Percentiles rank a stretch among this genome's conserved stretches.
phyloP scores from a whole-genome alignment of 2,329 filamentous ascomycete genomes.

The Colletotrichum coccodes region DNA sequence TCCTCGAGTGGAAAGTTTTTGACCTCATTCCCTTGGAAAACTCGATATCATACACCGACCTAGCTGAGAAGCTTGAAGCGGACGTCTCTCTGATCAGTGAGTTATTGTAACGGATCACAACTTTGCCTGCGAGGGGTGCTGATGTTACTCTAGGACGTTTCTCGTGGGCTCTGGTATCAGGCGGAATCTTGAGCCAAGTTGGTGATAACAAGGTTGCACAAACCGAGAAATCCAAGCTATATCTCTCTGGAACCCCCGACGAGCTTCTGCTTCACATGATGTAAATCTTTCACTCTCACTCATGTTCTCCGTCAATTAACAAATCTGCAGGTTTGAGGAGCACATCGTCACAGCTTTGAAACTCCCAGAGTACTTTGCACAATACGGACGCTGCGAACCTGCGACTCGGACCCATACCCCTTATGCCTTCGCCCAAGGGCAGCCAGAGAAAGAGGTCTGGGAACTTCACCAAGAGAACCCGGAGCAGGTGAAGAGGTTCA shows the following conservation, averaged over 20 bases:
- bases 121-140: background rate
- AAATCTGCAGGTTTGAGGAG: constrained; percentile 38
- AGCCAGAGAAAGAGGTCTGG: constrained; percentile 43
- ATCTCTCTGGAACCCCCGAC: constrained; percentile 24
- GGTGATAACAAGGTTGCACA: constrained; percentile 37
- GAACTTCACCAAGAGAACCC: constrained; percentile 40
- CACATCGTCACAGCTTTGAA: constrained; percentile 35
- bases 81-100: constrained; percentile 41
- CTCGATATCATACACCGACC: constrained; percentile 38
- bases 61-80: constrained; percentile 40
- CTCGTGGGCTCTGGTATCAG: constrained; percentile 34
- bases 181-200: constrained; percentile 34
- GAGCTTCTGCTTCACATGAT: constrained; percentile 31
- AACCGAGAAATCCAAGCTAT: constrained; percentile 35
- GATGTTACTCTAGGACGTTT: constrained; percentile 32
- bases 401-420: constrained; percentile 38
- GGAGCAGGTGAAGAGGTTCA: constrained; percentile 39
- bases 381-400: constrained; percentile 44
- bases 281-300: background rate
- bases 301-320: too few species aligned
- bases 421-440: constrained; percentile 40
- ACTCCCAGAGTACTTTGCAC: constrained; percentile 44
- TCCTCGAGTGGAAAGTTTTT: constrained; percentile 45
- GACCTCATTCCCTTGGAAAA: constrained; percentile 41
- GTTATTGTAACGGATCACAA: background rate